Conservation (phyloP, 202 grass and related monocot genomes). For the Zoysia matrella region DNA sequence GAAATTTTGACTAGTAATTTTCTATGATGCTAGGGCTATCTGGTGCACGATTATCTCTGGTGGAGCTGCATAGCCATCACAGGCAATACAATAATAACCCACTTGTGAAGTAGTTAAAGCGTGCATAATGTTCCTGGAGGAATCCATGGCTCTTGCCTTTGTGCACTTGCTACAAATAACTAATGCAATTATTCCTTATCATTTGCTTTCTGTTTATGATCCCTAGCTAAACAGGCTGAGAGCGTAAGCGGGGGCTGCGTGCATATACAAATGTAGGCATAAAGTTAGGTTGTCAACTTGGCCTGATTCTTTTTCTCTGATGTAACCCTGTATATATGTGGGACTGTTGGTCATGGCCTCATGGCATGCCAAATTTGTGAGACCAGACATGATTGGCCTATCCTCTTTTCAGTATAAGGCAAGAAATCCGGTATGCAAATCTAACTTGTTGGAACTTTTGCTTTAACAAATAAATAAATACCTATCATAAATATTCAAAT, state of each 20-base stretch:
- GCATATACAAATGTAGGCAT: slow-evolving; percentile 30
- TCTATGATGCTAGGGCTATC: slow-evolving; percentile 35
- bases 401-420: too few species aligned
- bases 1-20: background rate
- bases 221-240: background rate
- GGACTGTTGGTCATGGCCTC: slow-evolving; percentile 3
- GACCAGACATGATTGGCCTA: background rate
- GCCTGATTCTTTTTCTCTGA: slow-evolving; percentile 24
- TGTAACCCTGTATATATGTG: slow-evolving; percentile 30
- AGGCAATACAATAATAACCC: slow-evolving; percentile 24
- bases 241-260: slow-evolving; percentile 21
- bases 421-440: background rate
- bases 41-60: slow-evolving; percentile 41
- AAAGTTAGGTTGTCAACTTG: slow-evolving; percentile 45
- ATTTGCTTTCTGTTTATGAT: slow-evolving; percentile 43
- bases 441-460: slow-evolving; percentile 38
- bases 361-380: slow-evolving; percentile 41
- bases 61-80: background rate
- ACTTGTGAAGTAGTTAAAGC: slow-evolving; percentile 29
- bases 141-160: slow-evolving; percentile 23
- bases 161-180: slow-evolving; percentile 38
- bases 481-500: slow-evolving; percentile 3
- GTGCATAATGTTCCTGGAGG: slow-evolving; percentile 27
- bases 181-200: slow-evolving; percentile 35
- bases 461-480: slow-evolving; percentile 8